Percentiles rank a stretch among this genome's conserved stretches.
Evolutionary conservation across 805 yeast genomes (phyloP).

Genomic region (Candida pini): DNA sequence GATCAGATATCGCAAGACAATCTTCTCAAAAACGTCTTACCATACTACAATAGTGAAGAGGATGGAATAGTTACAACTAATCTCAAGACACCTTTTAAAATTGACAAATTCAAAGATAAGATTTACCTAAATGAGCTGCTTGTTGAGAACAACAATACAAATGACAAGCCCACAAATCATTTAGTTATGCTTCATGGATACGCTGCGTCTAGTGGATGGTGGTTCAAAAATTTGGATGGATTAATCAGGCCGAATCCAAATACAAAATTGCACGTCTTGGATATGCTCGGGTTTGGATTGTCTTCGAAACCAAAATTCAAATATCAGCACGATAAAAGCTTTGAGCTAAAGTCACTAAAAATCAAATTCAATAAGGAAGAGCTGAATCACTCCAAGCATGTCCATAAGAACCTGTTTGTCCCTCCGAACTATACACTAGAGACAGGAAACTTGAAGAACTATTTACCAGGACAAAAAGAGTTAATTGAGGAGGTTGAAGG

Average conservation of each 20-base stretch:
- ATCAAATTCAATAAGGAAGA: constrained; percentile 18
- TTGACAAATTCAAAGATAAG: constrained; percentile 5
- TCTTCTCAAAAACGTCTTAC: constrained; percentile 16
- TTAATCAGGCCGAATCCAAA: constrained; percentile 27
- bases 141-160: constrained; percentile 14
- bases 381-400: constrained; percentile 13
- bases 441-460: constrained; percentile 16
- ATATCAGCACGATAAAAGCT: constrained; percentile 18
- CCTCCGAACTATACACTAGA: constrained; percentile 17
- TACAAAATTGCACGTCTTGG: constrained; percentile 35
- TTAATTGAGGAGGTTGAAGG: constrained; percentile 43
- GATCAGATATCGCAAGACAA: constrained; percentile 22
- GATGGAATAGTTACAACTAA: constrained; percentile 14
- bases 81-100: constrained; percentile 9
- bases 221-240: constrained; percentile 46
- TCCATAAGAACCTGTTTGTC: constrained; percentile 20
- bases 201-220: constrained; percentile 52
- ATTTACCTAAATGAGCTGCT: constrained; percentile 23
- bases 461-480: constrained; percentile 31
- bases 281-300: constrained; percentile 50
- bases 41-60: constrained; percentile 19
- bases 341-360: constrained; percentile 25
- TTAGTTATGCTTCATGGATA: constrained; percentile 53
- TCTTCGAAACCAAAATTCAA: constrained; percentile 40
- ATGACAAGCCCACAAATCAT: constrained; percentile 20